phyloP scores from a whole-genome alignment of 2,329 filamentous ascomycete species.

The Epicoccum nigrum region DNA sequence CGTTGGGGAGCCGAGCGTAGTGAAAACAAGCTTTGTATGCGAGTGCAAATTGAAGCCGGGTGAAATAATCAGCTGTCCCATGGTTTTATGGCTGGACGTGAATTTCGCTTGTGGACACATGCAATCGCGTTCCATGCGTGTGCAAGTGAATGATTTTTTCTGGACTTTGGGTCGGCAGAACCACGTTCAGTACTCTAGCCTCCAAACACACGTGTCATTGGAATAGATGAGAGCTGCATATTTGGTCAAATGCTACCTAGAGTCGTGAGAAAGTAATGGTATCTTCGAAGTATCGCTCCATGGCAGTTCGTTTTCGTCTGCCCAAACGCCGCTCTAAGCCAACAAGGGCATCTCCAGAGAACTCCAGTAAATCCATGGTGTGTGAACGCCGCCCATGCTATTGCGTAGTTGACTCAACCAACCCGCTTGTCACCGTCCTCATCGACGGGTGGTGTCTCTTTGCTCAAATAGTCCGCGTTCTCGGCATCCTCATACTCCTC shows the following conservation, averaged over 20 bases:
- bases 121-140: too few relatives aligned
- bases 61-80: neutral
- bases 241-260: neutral
- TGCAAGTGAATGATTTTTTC: too few relatives aligned
- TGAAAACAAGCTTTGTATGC: neutral
- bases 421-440: conserved; percentile 43
- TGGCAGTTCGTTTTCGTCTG: conserved; percentile 12
- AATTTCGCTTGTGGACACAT: too few relatives aligned
- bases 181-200: neutral
- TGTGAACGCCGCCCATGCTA: conserved; percentile 14
- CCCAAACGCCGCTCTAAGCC: conserved; percentile 16
- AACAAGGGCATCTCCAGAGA: conserved; percentile 10
- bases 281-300: conserved; percentile 20
- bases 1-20: conserved; percentile 14
- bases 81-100: neutral
- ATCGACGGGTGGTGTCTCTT: conserved; percentile 59
- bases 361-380: conserved; percentile 14
- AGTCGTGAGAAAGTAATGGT: conserved; percentile 19
- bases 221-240: neutral
- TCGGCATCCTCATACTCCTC: conserved; percentile 96
- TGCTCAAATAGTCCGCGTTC: conserved; percentile 84
- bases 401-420: conserved; percentile 5
- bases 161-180: neutral
- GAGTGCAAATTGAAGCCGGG: neutral
- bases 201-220: neutral